Percentiles rank a stretch among this genome's conserved stretches.
phyloP scores from a whole-genome alignment of 2,329 filamentous ascomycete species.

The Sclerotinia subarctica region DNA sequence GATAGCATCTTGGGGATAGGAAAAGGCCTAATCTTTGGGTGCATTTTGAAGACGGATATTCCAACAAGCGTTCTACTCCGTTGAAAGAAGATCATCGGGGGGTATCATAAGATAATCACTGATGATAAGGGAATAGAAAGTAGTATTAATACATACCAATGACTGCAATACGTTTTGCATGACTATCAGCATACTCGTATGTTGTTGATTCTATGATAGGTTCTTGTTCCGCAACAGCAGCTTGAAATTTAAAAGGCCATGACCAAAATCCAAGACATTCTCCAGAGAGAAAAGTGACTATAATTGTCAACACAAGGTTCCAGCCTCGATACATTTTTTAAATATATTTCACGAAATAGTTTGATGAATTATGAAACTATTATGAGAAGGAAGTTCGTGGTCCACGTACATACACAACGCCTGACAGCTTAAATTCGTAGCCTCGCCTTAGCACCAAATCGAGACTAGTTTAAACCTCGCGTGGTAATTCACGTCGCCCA shows the following conservation, averaged over 20 bases:
- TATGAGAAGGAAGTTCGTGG: neutral
- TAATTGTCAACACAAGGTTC: conserved; percentile 27
- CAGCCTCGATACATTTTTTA: conserved; percentile 33
- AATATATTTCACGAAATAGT: neutral
- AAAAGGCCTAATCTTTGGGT: neutral
- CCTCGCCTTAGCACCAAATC: conserved; percentile 9
- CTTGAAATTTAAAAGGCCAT: conserved; percentile 33
- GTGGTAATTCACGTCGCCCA: conserved; percentile 22
- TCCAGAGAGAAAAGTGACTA: conserved; percentile 28
- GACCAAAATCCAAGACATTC: conserved; percentile 35
- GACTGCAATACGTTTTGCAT: conserved; percentile 37
- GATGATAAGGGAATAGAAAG: neutral
- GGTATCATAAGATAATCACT: neutral
- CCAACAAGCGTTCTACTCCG: neutral
- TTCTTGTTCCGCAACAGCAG: neutral
- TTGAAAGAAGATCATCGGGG: neutral
- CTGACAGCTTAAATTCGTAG: neutral
- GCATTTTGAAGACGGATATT: neutral
- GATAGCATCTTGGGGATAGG: neutral
- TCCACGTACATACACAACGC: neutral
- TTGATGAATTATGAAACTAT: conserved; percentile 5
- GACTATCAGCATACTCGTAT: conserved; percentile 27
- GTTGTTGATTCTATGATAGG: conserved; percentile 16
- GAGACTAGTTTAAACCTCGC: conserved; percentile 17
- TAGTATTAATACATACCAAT: conserved; percentile 34